Evolutionary conservation across 75 land plant species (phyloP).

Genomic region (Cryptomeria japonica): DNA sequence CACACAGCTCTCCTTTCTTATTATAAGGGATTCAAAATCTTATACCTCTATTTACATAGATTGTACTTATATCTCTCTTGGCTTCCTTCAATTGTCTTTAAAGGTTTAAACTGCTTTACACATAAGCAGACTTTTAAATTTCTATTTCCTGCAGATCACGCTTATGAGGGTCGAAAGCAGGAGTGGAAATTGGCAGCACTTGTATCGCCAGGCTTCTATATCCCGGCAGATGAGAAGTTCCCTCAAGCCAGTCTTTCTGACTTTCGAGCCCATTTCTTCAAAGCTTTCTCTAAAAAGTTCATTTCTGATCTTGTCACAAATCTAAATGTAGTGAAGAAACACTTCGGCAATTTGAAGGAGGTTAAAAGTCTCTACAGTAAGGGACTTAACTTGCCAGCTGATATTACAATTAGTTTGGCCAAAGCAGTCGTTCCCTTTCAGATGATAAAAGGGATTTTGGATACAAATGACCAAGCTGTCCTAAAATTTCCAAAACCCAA

Average conservation of each 20-base stretch:
- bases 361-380: conserved; percentile 22
- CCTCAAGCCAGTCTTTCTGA: conserved; percentile 28
- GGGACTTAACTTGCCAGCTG: not conserved
- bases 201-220: not conserved
- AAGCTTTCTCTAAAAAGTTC: not conserved
- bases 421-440: not conserved
- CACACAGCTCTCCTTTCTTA: no score
- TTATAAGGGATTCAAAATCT: no score
- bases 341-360: conserved; percentile 18
- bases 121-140: not conserved
- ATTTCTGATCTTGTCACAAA: not conserved
- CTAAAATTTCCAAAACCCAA: conserved; percentile 2
- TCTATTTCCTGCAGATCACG: not conserved
- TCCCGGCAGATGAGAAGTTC: conserved; percentile 56
- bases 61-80: not conserved
- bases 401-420: no score
- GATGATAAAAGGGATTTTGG: not conserved
- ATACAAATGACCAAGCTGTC: not conserved
- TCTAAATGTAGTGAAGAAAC: not conserved
- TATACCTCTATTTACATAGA: not conserved
- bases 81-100: not conserved
- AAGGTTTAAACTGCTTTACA: not conserved
- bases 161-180: conserved; percentile 21
- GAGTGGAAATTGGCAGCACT: not conserved
- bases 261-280: conserved; percentile 23